Conservation (phyloP, 2,329 filamentous ascomycete genomes). For the Penicillium hordei region DNA sequence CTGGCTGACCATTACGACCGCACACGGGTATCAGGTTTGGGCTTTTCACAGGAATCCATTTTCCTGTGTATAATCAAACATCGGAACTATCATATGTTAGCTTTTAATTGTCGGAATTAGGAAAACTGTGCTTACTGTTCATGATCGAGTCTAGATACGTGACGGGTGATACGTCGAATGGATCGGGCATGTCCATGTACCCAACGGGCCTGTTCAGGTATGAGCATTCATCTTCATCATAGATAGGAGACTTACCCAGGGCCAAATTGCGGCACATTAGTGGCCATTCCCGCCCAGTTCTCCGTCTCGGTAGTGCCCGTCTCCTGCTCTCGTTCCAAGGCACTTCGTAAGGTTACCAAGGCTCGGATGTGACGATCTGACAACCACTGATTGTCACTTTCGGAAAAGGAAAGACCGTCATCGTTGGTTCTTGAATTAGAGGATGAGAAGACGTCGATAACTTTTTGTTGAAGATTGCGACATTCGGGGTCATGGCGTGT, state of each 20-base stretch:
- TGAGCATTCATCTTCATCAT: neutral
- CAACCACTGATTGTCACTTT: slow-evolving; percentile 29
- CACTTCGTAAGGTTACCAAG: slow-evolving; percentile 26
- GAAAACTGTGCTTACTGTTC: slow-evolving; percentile 22
- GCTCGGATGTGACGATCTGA: slow-evolving; percentile 33
- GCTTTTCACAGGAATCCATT: neutral
- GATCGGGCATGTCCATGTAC: slow-evolving; percentile 17
- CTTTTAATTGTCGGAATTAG: neutral
- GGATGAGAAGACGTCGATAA: slow-evolving; percentile 32
- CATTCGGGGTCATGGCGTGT: slow-evolving; percentile 32
- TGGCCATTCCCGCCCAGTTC: neutral
- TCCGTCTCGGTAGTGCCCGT: neutral
- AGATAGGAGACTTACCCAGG: slow-evolving; percentile 12
- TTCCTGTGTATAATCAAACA: slow-evolving; percentile 1
- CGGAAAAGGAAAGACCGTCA: slow-evolving; percentile 13
- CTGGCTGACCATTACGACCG: neutral
- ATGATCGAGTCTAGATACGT: slow-evolving; percentile 33
- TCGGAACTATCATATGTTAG: neutral
- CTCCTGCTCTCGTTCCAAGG: slow-evolving; percentile 17
- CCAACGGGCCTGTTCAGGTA: neutral
- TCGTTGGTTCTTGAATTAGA: slow-evolving; percentile 14
- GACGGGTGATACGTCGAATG: slow-evolving; percentile 26
- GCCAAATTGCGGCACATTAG: neutral
- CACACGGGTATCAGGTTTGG: neutral
- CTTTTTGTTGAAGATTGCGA: slow-evolving; percentile 30